These are phyloP conservation scores for Waltergamsia citrina DNA, from an alignment of 2,329 filamentous ascomycete species.

Conservation along the genomic window DNA sequence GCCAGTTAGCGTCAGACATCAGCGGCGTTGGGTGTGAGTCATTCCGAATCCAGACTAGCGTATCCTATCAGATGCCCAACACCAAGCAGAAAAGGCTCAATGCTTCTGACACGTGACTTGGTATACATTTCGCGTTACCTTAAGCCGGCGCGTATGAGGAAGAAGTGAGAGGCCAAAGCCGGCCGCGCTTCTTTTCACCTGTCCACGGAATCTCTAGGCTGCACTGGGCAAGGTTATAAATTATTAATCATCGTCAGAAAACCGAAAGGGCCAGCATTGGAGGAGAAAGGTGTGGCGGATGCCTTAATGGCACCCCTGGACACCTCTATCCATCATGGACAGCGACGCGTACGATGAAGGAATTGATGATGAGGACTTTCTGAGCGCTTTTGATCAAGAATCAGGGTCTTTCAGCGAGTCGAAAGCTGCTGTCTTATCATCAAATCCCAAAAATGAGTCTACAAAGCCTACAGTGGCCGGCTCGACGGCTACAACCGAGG, in stretches of 20 bases:
- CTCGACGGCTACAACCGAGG: slow-evolving; percentile 3
- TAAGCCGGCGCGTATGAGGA: background rate
- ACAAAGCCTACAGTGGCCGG: slow-evolving; percentile 6
- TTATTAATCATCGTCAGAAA: no score
- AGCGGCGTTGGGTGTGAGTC: background rate
- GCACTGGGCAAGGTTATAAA: no score
- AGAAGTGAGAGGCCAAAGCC: no score
- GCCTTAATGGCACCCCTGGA: no score
- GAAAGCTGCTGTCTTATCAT: background rate
- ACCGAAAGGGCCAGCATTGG: no score
- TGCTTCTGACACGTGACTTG: slow-evolving; percentile 15
- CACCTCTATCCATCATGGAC: slow-evolving; percentile 36
- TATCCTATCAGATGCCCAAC: background rate
- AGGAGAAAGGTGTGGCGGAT: no score
- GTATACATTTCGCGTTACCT: slow-evolving; percentile 20
- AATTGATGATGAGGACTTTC: slow-evolving; percentile 56
- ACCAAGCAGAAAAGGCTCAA: background rate
- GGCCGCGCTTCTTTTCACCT: background rate
- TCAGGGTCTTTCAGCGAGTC: slow-evolving; percentile 16
- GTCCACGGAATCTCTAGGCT: no score
- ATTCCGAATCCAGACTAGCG: background rate
- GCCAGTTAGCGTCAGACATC: background rate
- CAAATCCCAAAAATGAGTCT: slow-evolving; percentile 5
- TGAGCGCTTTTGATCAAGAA: slow-evolving; percentile 47
- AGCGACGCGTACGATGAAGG: slow-evolving; percentile 55